Evolutionary conservation across 2,329 filamentous ascomycete genomes (phyloP).

Genomic region (Chaetomium olivaceum): DNA sequence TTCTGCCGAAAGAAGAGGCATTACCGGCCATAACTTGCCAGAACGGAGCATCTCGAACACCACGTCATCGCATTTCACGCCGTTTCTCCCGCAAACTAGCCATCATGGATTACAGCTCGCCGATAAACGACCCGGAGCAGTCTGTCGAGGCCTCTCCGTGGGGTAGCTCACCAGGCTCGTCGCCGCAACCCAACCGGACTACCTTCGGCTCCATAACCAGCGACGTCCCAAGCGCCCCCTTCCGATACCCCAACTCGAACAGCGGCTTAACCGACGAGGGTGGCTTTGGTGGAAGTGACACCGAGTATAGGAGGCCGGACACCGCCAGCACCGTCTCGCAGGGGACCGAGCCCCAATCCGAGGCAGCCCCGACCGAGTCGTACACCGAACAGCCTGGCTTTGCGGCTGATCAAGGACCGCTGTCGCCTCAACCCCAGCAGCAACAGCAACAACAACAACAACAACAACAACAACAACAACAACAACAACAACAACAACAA

Average conservation of each 20-base stretch:
- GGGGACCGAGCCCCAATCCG: constrained; percentile 40
- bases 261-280: constrained; percentile 46
- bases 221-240: constrained; percentile 47
- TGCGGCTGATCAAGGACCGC: constrained; percentile 29
- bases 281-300: constrained; percentile 41
- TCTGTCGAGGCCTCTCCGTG: constrained; percentile 56
- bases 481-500: constrained; percentile 34
- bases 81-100: constrained; percentile 3
- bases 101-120: constrained; percentile 60
- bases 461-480: constrained; percentile 32
- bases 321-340: constrained; percentile 50
- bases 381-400: constrained; percentile 22
- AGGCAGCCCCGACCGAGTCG: constrained; percentile 21
- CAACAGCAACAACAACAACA: constrained; percentile 34
- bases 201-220: constrained; percentile 46
- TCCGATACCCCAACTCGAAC: constrained; percentile 44
- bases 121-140: constrained; percentile 57
- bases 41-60: neutral
- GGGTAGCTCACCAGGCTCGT: constrained; percentile 55
- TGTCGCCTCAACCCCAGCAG: constrained; percentile 37
- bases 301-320: constrained; percentile 47
- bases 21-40: neutral
- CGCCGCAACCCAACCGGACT: constrained; percentile 50
- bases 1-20: neutral
- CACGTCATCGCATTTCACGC: constrained; percentile 28